These are phyloP conservation scores for Strigomonas culicis DNA, from an alignment of 208 protist genomes.

Conservation along the genomic window DNA sequence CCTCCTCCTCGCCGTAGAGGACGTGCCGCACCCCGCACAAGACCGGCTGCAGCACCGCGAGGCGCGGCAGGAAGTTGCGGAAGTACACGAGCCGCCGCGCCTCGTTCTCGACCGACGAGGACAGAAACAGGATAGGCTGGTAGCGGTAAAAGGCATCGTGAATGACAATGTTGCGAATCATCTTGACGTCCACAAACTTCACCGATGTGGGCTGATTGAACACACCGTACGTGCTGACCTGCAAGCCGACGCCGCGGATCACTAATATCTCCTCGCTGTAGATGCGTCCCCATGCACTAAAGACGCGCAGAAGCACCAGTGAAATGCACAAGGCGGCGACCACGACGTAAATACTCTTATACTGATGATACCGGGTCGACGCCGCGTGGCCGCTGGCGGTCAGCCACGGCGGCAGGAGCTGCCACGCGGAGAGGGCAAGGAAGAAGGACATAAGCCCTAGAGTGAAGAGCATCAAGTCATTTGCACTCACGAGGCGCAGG, in stretches of 20 bases:
- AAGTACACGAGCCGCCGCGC: constrained; percentile 61
- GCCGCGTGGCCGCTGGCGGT: background rate
- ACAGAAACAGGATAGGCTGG: constrained; percentile 80
- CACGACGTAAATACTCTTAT: constrained; percentile 13
- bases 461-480: constrained; percentile 42
- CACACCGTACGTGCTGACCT: constrained; percentile 64
- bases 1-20: constrained; percentile 69
- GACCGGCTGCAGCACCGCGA: constrained; percentile 60
- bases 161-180: constrained; percentile 72
- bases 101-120: constrained; percentile 68
- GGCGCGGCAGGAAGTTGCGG: constrained; percentile 64
- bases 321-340: constrained; percentile 27
- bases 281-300: constrained; percentile 25
- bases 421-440: background rate
- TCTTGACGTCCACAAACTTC: constrained; percentile 57
- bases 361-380: constrained; percentile 2
- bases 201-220: constrained; percentile 43
- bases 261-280: constrained; percentile 76
- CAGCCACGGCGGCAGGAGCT: constrained; percentile 10
- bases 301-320: constrained; percentile 31
- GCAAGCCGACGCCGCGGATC: constrained; percentile 75
- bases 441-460: constrained; percentile 18
- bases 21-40: constrained; percentile 67
- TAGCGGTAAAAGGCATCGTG: constrained; percentile 83
- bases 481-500: constrained; percentile 35